Evolutionary conservation across 1,284 basidiomycete genomes (phyloP).

Genomic region (Boletus sp.): DNA sequence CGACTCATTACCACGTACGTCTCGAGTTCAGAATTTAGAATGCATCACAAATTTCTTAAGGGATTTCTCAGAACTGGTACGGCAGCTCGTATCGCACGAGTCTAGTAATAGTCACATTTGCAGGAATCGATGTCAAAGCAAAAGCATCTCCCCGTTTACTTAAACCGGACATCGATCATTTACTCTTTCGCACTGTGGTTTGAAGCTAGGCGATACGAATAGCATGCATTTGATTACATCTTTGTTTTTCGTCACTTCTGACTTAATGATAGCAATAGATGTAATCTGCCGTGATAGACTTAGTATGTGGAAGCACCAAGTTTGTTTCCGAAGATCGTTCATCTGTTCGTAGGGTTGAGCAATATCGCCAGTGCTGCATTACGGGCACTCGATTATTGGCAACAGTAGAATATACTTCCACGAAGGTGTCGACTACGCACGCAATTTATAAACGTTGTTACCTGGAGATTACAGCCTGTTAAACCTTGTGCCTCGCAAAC

Average conservation of each 20-base stretch:
- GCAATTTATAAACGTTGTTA: constrained; percentile 38
- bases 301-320: constrained; percentile 5
- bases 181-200: constrained; percentile 40
- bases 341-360: constrained; percentile 44
- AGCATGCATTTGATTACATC: constrained; percentile 34
- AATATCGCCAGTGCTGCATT: constrained; percentile 67
- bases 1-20: constrained; percentile 35
- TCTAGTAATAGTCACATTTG: constrained; percentile 52
- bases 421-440: constrained; percentile 47
- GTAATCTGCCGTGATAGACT: constrained; percentile 53
- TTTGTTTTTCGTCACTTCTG: background rate
- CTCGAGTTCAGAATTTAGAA: background rate
- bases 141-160: constrained; percentile 54
- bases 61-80: constrained; percentile 63
- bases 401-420: constrained; percentile 38
- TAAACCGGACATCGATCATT: constrained; percentile 47
- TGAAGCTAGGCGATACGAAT: constrained; percentile 59
- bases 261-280: constrained; percentile 8
- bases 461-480: background rate
- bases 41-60: constrained; percentile 23
- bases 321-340: background rate
- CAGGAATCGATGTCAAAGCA: too few species aligned
- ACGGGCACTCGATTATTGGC: constrained; percentile 63
- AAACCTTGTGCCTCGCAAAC: background rate
- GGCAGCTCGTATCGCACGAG: constrained; percentile 56